Evolutionary conservation across 2,329 filamentous ascomycete species (phyloP).

Genomic region (Thielaviopsis musarum): DNA sequence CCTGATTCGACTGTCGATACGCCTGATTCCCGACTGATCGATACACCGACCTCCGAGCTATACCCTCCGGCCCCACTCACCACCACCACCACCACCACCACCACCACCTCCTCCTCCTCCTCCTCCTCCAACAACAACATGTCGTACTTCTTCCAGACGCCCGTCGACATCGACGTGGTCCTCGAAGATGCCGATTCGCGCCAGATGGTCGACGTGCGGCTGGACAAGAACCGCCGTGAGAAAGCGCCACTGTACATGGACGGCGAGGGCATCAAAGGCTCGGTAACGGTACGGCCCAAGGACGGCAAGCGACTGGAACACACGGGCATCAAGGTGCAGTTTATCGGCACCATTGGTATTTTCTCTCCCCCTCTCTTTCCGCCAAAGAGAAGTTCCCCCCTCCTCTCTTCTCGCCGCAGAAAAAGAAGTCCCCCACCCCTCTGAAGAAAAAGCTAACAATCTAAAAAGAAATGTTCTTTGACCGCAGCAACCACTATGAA

Average conservation of each 20-base stretch:
- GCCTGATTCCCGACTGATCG: background rate
- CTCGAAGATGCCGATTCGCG: conserved; percentile 90
- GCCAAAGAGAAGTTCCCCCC: too few species aligned
- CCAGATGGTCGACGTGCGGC: conserved; percentile 90
- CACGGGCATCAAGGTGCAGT: conserved; percentile 98
- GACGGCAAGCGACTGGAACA: conserved; percentile 97
- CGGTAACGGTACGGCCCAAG: conserved; percentile 87
- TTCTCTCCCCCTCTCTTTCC: conserved; percentile 2
- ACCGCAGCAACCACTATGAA: conserved; percentile 97
- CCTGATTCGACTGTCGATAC: too few species aligned
- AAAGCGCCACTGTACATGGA: conserved; percentile 96
- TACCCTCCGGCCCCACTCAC: background rate
- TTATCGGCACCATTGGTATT: conserved; percentile 91
- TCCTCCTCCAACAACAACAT: too few species aligned
- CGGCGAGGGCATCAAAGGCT: conserved; percentile 93
- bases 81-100: background rate
- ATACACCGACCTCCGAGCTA: background rate
- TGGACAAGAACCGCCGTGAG: conserved; percentile 94
- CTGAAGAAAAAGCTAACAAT: conserved; percentile 5
- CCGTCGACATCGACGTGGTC: conserved; percentile 96
- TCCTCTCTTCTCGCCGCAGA: conserved; percentile 4
- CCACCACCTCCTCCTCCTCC: too few species aligned
- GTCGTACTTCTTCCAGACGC: conserved; percentile 97
- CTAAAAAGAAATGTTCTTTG: conserved; percentile 89
- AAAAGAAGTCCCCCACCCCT: conserved; percentile 1